Conservation (phyloP, 2,329 filamentous ascomycete species). For the Leptographium galeiforme region DNA sequence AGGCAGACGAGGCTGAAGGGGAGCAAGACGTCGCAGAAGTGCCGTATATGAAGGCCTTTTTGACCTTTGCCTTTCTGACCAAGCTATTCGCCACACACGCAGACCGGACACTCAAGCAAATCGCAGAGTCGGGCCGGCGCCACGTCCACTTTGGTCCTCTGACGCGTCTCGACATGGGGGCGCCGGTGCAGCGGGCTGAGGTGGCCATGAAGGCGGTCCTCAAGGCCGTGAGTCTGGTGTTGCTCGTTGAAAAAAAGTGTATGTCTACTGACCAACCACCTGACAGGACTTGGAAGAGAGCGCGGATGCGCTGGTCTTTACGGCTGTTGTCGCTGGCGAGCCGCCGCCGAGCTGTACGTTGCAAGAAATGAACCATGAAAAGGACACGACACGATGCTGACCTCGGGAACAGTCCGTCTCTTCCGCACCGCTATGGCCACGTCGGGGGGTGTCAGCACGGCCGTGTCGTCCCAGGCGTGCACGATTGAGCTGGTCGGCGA, state of each 20-base stretch:
- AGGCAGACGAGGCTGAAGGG: neutral
- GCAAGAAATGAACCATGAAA: too few species aligned
- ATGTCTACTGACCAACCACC: too few species aligned
- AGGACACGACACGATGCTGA: neutral
- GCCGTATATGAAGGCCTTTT: slow-evolving; percentile 34
- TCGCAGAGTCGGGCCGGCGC: slow-evolving; percentile 55
- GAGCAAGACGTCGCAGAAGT: slow-evolving; percentile 16
- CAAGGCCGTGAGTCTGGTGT: slow-evolving; percentile 16
- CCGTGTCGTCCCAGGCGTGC: slow-evolving; percentile 23
- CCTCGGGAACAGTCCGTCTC: slow-evolving; percentile 33
- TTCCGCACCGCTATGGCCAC: slow-evolving; percentile 40
- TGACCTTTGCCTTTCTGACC: slow-evolving; percentile 51
- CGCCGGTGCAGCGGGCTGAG: slow-evolving; percentile 38
- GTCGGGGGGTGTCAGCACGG: slow-evolving; percentile 44
- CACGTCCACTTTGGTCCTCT: slow-evolving; percentile 54
- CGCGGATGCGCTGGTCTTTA: slow-evolving; percentile 23
- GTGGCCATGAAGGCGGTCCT: slow-evolving; percentile 36
- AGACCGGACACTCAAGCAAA: slow-evolving; percentile 48
- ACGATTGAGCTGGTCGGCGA: slow-evolving; percentile 25
- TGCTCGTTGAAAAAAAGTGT: too few species aligned
- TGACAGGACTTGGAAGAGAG: slow-evolving; percentile 18
- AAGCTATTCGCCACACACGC: slow-evolving; percentile 44
- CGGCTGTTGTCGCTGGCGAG: slow-evolving; percentile 11
- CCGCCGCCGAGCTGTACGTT: slow-evolving; percentile 23
- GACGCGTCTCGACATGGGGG: slow-evolving; percentile 28